Evolutionary conservation across 495 filamentous ascomycete species (phyloP).

Genomic region (Xeromyces bisporus): DNA sequence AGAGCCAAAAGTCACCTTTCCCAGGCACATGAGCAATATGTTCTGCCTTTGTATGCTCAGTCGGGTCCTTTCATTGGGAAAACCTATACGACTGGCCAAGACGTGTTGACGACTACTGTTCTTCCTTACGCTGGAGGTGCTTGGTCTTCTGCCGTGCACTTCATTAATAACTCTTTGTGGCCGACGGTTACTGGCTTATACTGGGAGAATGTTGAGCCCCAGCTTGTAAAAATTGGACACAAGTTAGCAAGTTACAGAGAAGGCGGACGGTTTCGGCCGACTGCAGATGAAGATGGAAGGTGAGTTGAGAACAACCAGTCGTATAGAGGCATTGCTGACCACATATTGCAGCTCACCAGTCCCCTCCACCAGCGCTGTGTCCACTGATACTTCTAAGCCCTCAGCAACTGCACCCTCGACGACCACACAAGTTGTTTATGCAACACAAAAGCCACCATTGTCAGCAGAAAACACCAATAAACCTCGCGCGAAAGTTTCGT

Average conservation of each 20-base stretch:
- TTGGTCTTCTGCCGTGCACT: conserved; percentile 47
- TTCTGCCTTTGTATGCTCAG: conserved; percentile 60
- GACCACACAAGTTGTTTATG: conserved; percentile 8
- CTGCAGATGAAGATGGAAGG: conserved; percentile 38
- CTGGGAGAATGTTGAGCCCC: conserved; percentile 83
- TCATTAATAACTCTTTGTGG: conserved; percentile 60
- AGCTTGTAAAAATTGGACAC: conserved; percentile 81
- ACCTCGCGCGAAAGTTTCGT: conserved; percentile 49
- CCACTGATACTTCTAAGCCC: conserved; percentile 7
- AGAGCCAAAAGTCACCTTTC: neutral
- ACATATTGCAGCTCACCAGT: conserved; percentile 13
- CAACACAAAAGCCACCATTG: conserved; percentile 15
- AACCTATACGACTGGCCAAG: conserved; percentile 46
- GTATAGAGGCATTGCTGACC: no score
- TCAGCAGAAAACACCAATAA: conserved; percentile 31
- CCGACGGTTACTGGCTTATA: conserved; percentile 66
- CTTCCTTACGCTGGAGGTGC: conserved; percentile 55
- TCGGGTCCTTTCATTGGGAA: conserved; percentile 57
- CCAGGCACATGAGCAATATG: conserved; percentile 6
- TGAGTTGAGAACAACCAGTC: no score
- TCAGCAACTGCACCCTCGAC: conserved; percentile 10
- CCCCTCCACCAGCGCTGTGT: conserved; percentile 10
- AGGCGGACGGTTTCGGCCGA: conserved; percentile 40
- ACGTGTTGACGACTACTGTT: conserved; percentile 50
- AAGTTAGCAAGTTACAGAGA: conserved; percentile 71